These are phyloP conservation scores for Dothideomycetes sp. DNA, from an alignment of 2,329 filamentous ascomycete species.

Conservation along the genomic window DNA sequence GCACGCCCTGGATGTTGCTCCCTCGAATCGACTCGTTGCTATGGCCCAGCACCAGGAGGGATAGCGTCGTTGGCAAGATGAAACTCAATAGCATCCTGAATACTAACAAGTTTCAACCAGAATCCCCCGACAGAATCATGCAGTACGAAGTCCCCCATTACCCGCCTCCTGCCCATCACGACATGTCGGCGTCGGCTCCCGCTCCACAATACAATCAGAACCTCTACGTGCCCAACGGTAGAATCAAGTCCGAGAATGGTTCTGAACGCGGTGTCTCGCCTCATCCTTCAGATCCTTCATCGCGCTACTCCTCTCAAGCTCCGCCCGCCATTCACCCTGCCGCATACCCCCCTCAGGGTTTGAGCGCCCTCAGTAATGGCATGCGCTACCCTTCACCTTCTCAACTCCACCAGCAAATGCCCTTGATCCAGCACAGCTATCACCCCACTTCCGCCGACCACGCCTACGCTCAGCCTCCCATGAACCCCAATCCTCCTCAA, in stretches of 20 bases:
- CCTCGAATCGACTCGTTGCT: conserved; percentile 17
- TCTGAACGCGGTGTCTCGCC: conserved; percentile 50
- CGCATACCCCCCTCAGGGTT: conserved; percentile 35
- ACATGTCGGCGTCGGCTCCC: conserved; percentile 16
- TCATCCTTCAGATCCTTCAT: conserved; percentile 46
- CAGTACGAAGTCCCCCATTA: conserved; percentile 30
- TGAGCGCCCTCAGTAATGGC: conserved; percentile 41
- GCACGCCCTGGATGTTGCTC: conserved; percentile 16
- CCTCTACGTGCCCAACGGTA: conserved; percentile 40
- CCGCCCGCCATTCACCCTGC: conserved; percentile 41
- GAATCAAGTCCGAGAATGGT: conserved; percentile 50
- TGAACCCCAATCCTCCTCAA: conserved; percentile 19
- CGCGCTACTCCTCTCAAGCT: conserved; percentile 48
- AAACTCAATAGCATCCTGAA: conserved; percentile 29
- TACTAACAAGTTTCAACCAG: conserved; percentile 28
- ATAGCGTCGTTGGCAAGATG: conserved; percentile 27
- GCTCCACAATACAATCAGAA: conserved; percentile 28
- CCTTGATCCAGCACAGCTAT: conserved; percentile 47
- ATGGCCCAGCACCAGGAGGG: conserved; percentile 26
- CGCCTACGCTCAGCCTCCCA: conserved; percentile 30
- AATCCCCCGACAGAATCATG: conserved; percentile 27
- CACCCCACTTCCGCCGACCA: conserved; percentile 40
- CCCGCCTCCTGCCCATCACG: conserved; percentile 21
- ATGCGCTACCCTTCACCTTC: conserved; percentile 47
- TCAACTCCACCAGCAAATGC: conserved; percentile 42